Base-by-base conservation (phyloP, 305 asterid genomes). In the Solanum chacoense region DNA sequence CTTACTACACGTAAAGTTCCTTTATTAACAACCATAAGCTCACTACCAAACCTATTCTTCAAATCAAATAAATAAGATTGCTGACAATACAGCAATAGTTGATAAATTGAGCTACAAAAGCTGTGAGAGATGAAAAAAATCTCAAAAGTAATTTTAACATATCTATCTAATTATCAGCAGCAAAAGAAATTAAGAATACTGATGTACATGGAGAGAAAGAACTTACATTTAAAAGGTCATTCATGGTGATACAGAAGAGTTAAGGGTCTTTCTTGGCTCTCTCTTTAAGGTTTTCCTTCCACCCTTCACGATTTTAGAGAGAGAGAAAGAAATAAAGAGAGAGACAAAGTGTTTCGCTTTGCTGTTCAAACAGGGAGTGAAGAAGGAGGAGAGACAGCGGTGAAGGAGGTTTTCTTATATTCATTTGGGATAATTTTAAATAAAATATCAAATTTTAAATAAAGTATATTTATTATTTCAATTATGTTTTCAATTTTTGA, bases 191-290 rank as follows among this genome's bases (percentile, higher is more conserved):
- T 59, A 59, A 59, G 69, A 59, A 59, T 59, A 59, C n/a, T 59
- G 3, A 1, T 59, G 69, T 20, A 59, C 69, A 59, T 59, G 69
- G 26, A 7, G 69, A 59, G 69, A 59, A 59, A 59, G 24, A 59
- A 59, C 26, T 59, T 59, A 59, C 69, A 59, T 96, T 59, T 93
- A 96, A 91, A 84, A 96, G 98, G 91, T 96, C 97, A 79, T 96
- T 96, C 98, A 95, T 96, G 88, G 31, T 90, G 94, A 78, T 88
- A 85, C 77, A 72, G 76, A 87, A 76, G 24, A 85, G 65, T 85
- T 74, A 84, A 81, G 88, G 84, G 22, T 36, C 13, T 32, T 18
- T 31, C 10, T 75, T 73, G 38, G 24, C 45, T 89, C 88, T 85
- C 91, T 89, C 88, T 90, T 89, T 42, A 45, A 35, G 55, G 32